These are phyloP conservation scores for Nicotiana otophora DNA, from an alignment of 257 asterid genomes.

Conservation along the genomic window DNA sequence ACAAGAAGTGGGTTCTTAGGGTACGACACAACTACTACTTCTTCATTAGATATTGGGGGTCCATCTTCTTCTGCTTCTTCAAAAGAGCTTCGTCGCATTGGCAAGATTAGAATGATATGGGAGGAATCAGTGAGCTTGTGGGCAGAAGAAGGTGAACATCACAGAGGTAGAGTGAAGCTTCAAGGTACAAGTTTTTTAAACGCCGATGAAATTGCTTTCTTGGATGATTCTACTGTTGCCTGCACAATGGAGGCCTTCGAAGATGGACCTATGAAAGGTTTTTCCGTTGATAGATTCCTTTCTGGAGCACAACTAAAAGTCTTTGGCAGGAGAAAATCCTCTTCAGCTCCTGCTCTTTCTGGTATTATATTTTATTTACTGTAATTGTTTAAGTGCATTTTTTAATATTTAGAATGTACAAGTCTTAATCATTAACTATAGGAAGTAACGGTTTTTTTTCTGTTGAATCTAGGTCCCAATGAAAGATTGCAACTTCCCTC, in stretches of 20 bases:
- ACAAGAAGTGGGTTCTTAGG: slow-evolving; percentile 25
- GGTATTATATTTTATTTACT: slow-evolving; percentile 15
- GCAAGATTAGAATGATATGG: slow-evolving; percentile 44
- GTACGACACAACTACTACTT: slow-evolving; percentile 19
- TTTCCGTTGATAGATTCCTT: slow-evolving; percentile 43
- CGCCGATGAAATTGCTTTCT: slow-evolving; percentile 40
- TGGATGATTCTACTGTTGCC: slow-evolving; percentile 45
- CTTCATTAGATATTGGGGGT: background rate
- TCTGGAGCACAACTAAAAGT: slow-evolving; percentile 46
- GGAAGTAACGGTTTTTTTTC: background rate
- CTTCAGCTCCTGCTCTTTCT: slow-evolving; percentile 17
- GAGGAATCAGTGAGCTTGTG: slow-evolving; percentile 43
- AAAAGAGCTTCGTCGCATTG: slow-evolving; percentile 33
- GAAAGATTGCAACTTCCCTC: slow-evolving; percentile 31
- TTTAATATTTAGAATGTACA: background rate
- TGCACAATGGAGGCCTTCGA: slow-evolving; percentile 39
- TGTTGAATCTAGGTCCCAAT: slow-evolving; percentile 15
- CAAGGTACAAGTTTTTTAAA: slow-evolving; percentile 32
- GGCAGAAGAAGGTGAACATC: slow-evolving; percentile 45
- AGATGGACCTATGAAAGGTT: slow-evolving; percentile 45
- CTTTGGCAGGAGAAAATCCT: slow-evolving; percentile 40
- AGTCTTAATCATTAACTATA: background rate
- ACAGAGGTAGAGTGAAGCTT: slow-evolving; percentile 35
- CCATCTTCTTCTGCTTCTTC: slow-evolving; percentile 17
- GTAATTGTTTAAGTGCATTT: background rate